phyloP scores from a whole-genome alignment of 306 rosid genomes.

The Dalbergia cultrata region DNA sequence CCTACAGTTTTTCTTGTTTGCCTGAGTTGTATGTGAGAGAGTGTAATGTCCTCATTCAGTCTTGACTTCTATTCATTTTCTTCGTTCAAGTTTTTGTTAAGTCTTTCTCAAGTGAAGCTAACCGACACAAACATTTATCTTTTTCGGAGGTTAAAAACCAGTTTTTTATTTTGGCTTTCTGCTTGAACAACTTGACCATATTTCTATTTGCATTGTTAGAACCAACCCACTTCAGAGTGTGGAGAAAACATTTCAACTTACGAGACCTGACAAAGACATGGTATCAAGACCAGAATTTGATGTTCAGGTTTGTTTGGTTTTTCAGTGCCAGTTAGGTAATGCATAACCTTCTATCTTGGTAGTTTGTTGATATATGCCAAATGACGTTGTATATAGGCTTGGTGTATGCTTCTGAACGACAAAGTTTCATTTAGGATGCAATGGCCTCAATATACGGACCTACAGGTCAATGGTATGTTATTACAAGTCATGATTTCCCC shows the following conservation, averaged over 20 bases:
- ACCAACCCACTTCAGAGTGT: conserved; percentile 79
- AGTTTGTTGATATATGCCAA: conserved; percentile 43
- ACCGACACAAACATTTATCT: not conserved
- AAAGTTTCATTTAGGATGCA: conserved; percentile 98
- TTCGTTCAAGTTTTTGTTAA: conserved; percentile 25
- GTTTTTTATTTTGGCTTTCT: conserved; percentile 17
- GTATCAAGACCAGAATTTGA: conserved; percentile 78
- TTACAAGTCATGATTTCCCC: conserved; percentile 3
- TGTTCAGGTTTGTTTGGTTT: conserved; percentile 76
- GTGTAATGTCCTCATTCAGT: too few species aligned
- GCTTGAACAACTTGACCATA: conserved; percentile 19
- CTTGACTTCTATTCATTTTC: too few species aligned
- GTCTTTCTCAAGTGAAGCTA: not conserved
- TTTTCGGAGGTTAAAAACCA: not conserved
- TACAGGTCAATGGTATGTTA: conserved; percentile 88
- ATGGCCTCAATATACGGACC: conserved; percentile 94
- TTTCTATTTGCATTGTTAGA: conserved; percentile 56
- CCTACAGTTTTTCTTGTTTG: conserved; percentile 8
- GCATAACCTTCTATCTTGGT: conserved; percentile 1
- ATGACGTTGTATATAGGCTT: conserved; percentile 66
- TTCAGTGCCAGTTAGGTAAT: conserved; percentile 24
- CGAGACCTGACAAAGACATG: conserved; percentile 74
- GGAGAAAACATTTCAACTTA: conserved; percentile 85
- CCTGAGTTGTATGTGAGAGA: not conserved
- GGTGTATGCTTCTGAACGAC: conserved; percentile 99